phyloP scores from a whole-genome alignment of 495 filamentous ascomycete genomes.

The Aspergillus conjunctus region DNA sequence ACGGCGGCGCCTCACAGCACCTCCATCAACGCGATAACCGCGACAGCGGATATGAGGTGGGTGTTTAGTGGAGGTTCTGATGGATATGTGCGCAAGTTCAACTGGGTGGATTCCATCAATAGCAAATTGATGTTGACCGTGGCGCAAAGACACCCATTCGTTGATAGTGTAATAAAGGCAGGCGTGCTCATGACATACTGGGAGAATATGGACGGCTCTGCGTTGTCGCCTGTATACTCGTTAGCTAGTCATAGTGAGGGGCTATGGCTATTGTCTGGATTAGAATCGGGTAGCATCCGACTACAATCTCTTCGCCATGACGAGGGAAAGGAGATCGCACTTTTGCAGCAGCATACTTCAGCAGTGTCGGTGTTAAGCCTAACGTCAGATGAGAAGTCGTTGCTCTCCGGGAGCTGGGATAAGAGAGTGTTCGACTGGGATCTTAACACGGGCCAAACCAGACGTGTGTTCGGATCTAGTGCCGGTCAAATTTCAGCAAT shows the following conservation, averaged over 20 bases:
- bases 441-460: constrained; percentile 79
- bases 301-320: constrained; percentile 93
- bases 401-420: constrained; percentile 96
- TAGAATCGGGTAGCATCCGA: constrained; percentile 91
- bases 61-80: constrained; percentile 93
- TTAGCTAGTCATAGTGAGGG: constrained; percentile 87
- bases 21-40: constrained; percentile 88
- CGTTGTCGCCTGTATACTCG: constrained; percentile 86
- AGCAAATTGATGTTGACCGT: constrained; percentile 92
- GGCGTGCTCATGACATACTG: constrained; percentile 93
- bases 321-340: constrained; percentile 84
- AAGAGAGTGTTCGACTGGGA: constrained; percentile 95
- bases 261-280: constrained; percentile 85
- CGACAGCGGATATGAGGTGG: constrained; percentile 94
- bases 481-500: constrained; percentile 86
- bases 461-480: constrained; percentile 71
- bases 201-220: constrained; percentile 73
- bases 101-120: constrained; percentile 94
- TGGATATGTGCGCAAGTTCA: constrained; percentile 93
- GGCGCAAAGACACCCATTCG: constrained; percentile 94
- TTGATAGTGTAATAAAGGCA: constrained; percentile 94
- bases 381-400: constrained; percentile 79
- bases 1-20: constrained; percentile 95
- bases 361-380: constrained; percentile 88
- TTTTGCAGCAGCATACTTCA: constrained; percentile 81